phyloP scores from a whole-genome alignment of 1,139 yeast genomes.

The Kodamaea ohmeri region DNA sequence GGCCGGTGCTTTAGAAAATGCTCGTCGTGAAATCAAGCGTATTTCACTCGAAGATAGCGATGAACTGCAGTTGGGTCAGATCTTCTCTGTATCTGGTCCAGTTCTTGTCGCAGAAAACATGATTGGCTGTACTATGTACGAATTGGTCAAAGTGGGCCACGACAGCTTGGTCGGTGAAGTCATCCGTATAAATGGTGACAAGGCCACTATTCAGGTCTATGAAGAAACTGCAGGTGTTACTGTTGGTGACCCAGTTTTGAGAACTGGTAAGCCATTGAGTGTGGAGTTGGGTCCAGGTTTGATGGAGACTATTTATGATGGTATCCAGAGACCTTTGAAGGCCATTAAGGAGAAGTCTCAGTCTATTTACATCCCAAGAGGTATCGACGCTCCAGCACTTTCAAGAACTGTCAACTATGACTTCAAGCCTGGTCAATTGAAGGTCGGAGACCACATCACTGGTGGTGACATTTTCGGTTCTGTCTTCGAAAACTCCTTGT shows the following conservation, averaged over 20 bases:
- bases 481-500: conserved; percentile 87
- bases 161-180: conserved; percentile 97
- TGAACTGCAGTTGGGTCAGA: conserved; percentile 81
- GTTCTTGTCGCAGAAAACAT: conserved; percentile 96
- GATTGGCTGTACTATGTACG: conserved; percentile 99
- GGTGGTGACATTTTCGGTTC: conserved; percentile 98
- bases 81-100: conserved; percentile 95
- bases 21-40: conserved; percentile 89
- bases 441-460: conserved; percentile 94
- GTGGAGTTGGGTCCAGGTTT: conserved; percentile 99
- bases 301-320: conserved; percentile 98
- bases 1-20: conserved; percentile 98
- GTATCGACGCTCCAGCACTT: conserved; percentile 94
- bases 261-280: conserved; percentile 97
- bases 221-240: conserved; percentile 99
- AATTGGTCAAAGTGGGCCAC: conserved; percentile 95
- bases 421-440: conserved; percentile 73
- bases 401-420: conserved; percentile 80
- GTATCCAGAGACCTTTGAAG: conserved; percentile 97
- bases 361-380: conserved; percentile 96
- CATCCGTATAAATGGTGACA: conserved; percentile 92
- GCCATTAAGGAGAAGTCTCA: conserved; percentile 83
- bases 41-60: conserved; percentile 63
- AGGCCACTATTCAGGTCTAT: conserved; percentile 97
- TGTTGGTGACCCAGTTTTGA: conserved; percentile 96